Base-by-base conservation (phyloP, 345 rosid genomes). In the Eucalyptus marginata region DNA sequence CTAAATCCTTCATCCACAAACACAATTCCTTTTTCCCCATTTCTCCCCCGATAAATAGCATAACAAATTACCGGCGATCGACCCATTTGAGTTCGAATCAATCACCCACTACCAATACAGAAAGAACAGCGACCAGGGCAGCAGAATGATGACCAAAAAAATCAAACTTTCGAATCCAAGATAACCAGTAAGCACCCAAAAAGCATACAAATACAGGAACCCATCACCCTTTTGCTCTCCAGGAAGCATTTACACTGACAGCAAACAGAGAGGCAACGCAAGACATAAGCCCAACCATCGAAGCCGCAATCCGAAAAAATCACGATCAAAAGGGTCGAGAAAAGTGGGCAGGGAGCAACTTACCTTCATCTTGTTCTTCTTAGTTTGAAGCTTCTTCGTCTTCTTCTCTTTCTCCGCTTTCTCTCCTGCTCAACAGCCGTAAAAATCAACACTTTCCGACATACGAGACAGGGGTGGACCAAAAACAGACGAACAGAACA, bases 331-430 rank as follows among this genome's bases (percentile, higher is more conserved):
- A 44, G n/a, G 24, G 20, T 31, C 43, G 33, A 24, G 88, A n/a
- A 10, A 62, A 86, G 7, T 12, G 13, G 29, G 16, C 10, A 90
- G 71, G 64, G 44, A 44, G 86, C 92, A 46, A 80, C 88, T 86
- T 51, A 96, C 99, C 95, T 98, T 97, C 99, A 98, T 98, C 94
- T 97, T 96, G 88, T 93, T 97, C 92, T 96, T 96, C 96, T 96
- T 97, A 2, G 95, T 92, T 58, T 95, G 95, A 90, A 96, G 98
- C 95, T 96, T 96, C 94, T 92, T 93, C 36, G 86, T 94, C 88
- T 87, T 91, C 94, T 94, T 96, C 33, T 96, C 97, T 44, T 91
- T 95, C 93, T 93, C 90, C 87, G 93, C 95, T 91, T 96, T 97
- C 95, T 97, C 99, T 83, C 95, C 98, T 98, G 81, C 40, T 84